Conservation (phyloP, 2,329 filamentous ascomycete species). For the Chrysoporthe austroafricana region DNA sequence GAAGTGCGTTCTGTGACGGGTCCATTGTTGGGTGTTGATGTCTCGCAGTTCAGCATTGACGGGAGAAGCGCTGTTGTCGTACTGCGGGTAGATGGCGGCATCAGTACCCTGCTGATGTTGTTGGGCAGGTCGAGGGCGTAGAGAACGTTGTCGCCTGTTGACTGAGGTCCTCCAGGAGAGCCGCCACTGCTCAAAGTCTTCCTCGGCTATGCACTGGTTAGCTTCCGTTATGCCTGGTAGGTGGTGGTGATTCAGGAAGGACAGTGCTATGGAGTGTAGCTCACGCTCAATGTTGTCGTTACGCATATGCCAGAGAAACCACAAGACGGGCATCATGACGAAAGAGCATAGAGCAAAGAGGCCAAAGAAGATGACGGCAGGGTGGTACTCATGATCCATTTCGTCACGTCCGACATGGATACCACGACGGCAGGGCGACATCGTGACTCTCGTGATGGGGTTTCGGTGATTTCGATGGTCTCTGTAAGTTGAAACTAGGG, state of each 20-base stretch:
- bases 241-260: neutral
- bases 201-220: neutral
- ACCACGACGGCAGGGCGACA: neutral
- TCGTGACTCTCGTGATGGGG: neutral
- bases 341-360: neutral
- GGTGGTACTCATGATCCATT: neutral
- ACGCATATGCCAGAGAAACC: slow-evolving; percentile 5
- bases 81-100: neutral
- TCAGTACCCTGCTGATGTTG: neutral
- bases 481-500: neutral
- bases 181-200: neutral
- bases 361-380: slow-evolving; percentile 3
- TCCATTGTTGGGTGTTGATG: neutral
- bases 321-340: slow-evolving; percentile 2
- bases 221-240: neutral
- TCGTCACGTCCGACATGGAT: neutral
- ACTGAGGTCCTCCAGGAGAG: neutral
- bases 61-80: no score
- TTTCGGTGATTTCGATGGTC: neutral
- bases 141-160: neutral
- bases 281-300: slow-evolving; percentile 9
- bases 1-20: neutral
- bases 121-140: neutral
- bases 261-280: neutral
- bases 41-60: neutral